Percentiles rank a stretch among this genome's conserved stretches.
phyloP scores from a whole-genome alignment of 2,329 filamentous ascomycete genomes.

The Apiospora malaysiana region DNA sequence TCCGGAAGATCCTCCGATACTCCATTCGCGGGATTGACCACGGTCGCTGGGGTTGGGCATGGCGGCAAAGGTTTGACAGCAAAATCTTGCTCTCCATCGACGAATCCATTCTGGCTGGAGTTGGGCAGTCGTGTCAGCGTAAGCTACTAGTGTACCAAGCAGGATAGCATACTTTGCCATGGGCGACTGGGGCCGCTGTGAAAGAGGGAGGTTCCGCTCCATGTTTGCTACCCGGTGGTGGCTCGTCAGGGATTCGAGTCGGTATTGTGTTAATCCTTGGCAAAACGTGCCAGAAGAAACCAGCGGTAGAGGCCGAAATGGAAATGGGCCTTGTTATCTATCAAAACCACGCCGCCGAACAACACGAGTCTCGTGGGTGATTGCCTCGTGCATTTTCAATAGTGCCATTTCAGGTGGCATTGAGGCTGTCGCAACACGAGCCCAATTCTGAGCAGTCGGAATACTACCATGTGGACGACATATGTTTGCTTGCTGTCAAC shows the following conservation, averaged over 20 bases:
- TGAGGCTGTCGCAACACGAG: not conserved
- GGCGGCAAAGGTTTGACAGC: slow-evolving; percentile 6
- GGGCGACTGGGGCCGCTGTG: not conserved
- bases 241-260: not conserved
- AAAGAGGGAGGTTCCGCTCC: not conserved
- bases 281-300: not conserved
- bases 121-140: not conserved
- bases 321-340: not conserved
- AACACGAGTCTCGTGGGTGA: not conserved
- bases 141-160: too few species aligned
- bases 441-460: not conserved
- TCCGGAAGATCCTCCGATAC: slow-evolving; percentile 25
- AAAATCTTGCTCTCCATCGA: not conserved
- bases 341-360: not conserved
- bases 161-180: not conserved
- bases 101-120: not conserved
- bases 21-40: not conserved
- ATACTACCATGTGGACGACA: not conserved
- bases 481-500: not conserved
- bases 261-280: not conserved
- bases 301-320: not conserved
- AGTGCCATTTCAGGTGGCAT: not conserved
- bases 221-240: not conserved
- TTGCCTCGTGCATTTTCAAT: not conserved
- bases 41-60: not conserved